Conservation (phyloP, 495 filamentous ascomycete species). For the Podospora tetraspora region DNA sequence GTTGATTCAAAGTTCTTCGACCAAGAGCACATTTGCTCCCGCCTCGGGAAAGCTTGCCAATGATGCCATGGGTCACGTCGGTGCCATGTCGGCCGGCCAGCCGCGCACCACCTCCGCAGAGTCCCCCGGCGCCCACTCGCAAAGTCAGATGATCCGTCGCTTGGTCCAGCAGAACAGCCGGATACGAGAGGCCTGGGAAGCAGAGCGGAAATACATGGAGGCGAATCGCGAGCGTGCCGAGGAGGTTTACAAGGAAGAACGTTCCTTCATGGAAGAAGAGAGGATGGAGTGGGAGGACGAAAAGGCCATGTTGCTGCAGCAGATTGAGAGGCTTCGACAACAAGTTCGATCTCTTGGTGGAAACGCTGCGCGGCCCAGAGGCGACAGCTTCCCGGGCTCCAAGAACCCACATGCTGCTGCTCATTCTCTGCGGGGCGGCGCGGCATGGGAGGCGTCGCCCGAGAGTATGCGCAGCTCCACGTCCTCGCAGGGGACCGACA, state of each 20-base stretch:
- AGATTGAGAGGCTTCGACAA: conserved; percentile 31
- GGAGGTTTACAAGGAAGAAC: conserved; percentile 43
- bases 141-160: conserved; percentile 33
- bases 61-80: conserved; percentile 16
- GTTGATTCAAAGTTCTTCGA: conserved; percentile 3
- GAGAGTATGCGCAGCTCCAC: conserved; percentile 27
- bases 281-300: conserved; percentile 38
- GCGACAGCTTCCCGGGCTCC: conserved; percentile 15
- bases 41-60: background rate
- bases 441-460: conserved; percentile 18
- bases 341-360: conserved; percentile 24
- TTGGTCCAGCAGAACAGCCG: conserved; percentile 37
- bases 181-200: conserved; percentile 41
- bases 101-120: conserved; percentile 24
- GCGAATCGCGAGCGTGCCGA: conserved; percentile 42
- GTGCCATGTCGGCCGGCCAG: background rate
- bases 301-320: conserved; percentile 21
- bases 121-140: conserved; percentile 18
- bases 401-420: conserved; percentile 11
- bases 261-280: conserved; percentile 41
- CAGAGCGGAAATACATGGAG: conserved; percentile 42
- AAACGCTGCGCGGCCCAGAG: conserved; percentile 15
- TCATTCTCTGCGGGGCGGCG: conserved; percentile 25
- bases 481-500: conserved; percentile 20
- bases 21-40: background rate